These are phyloP conservation scores for Hanseniaspora meyeri DNA, from an alignment of 805 yeast genomes.

Conservation along the genomic window DNA sequence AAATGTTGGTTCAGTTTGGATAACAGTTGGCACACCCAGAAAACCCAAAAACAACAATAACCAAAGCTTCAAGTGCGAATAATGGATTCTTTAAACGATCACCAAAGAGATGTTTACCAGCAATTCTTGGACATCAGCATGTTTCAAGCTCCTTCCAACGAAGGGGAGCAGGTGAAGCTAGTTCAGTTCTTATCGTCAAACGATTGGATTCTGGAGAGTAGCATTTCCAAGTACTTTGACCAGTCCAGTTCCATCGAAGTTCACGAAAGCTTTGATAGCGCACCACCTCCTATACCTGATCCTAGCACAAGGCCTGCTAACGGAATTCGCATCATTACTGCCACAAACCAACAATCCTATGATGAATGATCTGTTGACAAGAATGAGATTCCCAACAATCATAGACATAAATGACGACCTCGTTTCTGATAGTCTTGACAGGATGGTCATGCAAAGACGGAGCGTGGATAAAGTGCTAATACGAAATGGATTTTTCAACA, in stretches of 20 bases:
- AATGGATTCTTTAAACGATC: constrained; percentile 6
- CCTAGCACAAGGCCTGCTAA: not conserved
- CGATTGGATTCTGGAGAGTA: constrained; percentile 8
- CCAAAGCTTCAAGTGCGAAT: not conserved
- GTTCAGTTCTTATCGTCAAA: constrained; percentile 1
- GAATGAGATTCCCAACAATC: constrained; percentile 5
- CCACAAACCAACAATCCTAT: constrained; percentile 7
- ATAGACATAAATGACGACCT: not conserved
- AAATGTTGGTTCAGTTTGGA: too few species aligned
- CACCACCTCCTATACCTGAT: not conserved
- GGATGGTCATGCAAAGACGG: not conserved
- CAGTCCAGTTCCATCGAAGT: not conserved
- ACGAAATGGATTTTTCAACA: not conserved
- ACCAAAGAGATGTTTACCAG: not conserved
- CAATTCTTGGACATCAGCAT: constrained; percentile 3
- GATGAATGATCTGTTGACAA: constrained; percentile 9
- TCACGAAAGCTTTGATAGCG: not conserved
- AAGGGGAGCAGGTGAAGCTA: not conserved
- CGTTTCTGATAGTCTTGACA: not conserved
- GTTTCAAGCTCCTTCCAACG: not conserved
- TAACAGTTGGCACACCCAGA: too few species aligned
- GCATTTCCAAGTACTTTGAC: constrained; percentile 3
- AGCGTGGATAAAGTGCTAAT: not conserved
- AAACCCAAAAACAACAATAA: too few species aligned
- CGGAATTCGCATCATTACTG: not conserved